Conservation (phyloP, 2,329 filamentous ascomycete genomes). For the Passalora sequoiae region DNA sequence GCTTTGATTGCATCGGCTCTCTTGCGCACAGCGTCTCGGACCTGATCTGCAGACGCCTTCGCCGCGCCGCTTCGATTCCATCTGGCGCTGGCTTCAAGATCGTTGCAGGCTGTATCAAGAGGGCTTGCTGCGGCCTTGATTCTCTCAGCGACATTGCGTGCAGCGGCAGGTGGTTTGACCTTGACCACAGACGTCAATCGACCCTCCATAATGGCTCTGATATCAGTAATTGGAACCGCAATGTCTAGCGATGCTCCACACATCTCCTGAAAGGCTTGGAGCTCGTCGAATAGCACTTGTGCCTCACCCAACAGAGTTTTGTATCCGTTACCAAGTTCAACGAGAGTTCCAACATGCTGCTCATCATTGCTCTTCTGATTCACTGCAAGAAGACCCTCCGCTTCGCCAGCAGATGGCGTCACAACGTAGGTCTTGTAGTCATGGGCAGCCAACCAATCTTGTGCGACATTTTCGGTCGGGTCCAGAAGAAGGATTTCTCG, state of each 20-base stretch:
- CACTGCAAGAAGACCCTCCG: too few relatives aligned
- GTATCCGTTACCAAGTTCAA: constrained; percentile 1
- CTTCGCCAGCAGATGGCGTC: background rate
- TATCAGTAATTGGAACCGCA: constrained; percentile 4
- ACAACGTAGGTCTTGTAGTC: background rate
- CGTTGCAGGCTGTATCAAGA: background rate
- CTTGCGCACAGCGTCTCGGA: constrained; percentile 2
- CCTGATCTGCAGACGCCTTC: background rate
- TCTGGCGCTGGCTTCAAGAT: constrained; percentile 6
- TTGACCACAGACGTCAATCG: constrained; percentile 6
- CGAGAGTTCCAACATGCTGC: background rate
- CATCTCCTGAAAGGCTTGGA: constrained; percentile 6
- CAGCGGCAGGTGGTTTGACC: constrained; percentile 1
- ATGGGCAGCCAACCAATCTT: background rate
- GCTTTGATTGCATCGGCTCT: constrained; percentile 8
- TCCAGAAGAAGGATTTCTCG: background rate
- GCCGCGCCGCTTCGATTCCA: background rate
- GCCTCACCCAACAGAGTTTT: constrained; percentile 1
- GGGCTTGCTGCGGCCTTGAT: background rate
- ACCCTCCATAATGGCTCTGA: constrained; percentile 3
- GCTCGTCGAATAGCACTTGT: background rate
- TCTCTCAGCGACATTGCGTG: background rate
- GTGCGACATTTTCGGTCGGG: constrained; percentile 3
- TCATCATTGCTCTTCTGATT: background rate
- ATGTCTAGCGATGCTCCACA: constrained; percentile 3